Conservation (phyloP, 2,329 filamentous ascomycete genomes). For the Talaromyces pinophilus region DNA sequence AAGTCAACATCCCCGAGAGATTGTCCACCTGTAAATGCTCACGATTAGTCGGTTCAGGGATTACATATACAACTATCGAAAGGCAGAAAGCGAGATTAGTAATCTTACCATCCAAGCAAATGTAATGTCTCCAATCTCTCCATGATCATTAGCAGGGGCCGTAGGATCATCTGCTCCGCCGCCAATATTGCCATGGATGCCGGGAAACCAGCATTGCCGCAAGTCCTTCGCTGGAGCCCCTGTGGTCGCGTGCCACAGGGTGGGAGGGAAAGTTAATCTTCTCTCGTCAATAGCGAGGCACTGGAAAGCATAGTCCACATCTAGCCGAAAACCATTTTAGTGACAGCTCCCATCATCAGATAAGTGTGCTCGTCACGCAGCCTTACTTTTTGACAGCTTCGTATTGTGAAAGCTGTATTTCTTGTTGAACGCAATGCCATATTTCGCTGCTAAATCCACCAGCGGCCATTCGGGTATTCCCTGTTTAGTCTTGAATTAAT, state of each 20-base stretch:
- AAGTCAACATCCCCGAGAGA: background rate
- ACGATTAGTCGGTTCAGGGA: background rate
- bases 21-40: background rate
- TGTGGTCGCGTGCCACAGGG: slow-evolving; percentile 34
- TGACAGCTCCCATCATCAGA: background rate
- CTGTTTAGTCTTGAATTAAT: background rate
- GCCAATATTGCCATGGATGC: slow-evolving; percentile 52
- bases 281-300: slow-evolving; percentile 38
- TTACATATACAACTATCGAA: background rate
- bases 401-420: slow-evolving; percentile 39
- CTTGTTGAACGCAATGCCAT: slow-evolving; percentile 34
- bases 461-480: slow-evolving; percentile 1
- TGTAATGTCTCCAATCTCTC: slow-evolving; percentile 50
- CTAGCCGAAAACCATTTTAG: background rate
- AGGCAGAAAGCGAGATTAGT: background rate
- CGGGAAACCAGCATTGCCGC: slow-evolving; percentile 52
- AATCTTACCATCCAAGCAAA: slow-evolving; percentile 53
- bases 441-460: background rate
- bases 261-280: slow-evolving; percentile 34
- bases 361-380: background rate
- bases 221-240: slow-evolving; percentile 35
- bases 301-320: slow-evolving; percentile 37
- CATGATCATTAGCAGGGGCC: background rate
- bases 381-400: slow-evolving; percentile 28
- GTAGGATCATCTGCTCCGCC: slow-evolving; percentile 49